phyloP scores from a whole-genome alignment of 148 eudicot genomes.

The Rhododendron ferrugineum region DNA sequence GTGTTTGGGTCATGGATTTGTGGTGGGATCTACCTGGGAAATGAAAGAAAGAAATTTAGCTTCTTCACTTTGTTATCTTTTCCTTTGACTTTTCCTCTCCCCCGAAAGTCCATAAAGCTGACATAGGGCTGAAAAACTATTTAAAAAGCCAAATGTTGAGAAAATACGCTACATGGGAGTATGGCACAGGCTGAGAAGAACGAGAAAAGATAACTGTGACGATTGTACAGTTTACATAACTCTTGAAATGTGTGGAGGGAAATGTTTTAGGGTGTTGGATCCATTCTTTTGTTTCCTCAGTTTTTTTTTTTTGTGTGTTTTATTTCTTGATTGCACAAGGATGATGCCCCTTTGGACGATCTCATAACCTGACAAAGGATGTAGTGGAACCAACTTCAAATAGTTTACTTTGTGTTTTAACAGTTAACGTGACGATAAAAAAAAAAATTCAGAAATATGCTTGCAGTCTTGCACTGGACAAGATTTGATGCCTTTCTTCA shows the following conservation, averaged over 20 bases:
- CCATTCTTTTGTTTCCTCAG: not conserved
- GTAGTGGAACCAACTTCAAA: not conserved
- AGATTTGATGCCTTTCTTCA: not conserved
- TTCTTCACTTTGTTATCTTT: not conserved
- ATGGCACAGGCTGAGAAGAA: not conserved
- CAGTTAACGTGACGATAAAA: not conserved
- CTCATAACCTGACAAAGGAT: not conserved
- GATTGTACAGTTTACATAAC: not conserved
- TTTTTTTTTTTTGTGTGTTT: not conserved
- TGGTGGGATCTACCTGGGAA: not conserved
- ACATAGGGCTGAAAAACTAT: not conserved
- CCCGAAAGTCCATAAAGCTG: not conserved
- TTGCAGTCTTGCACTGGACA: not conserved
- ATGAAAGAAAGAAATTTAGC: not conserved
- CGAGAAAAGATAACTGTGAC: not conserved
- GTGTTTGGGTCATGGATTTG: not conserved
- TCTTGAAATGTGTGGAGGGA: not conserved
- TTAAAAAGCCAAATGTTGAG: not conserved
- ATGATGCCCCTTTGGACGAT: not conserved
- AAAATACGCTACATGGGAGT: not conserved
- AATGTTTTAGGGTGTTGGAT: not conserved
- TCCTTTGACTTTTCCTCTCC: not conserved
- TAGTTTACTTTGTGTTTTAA: not conserved
- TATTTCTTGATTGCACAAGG: not conserved
- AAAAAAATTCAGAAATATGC: not conserved